phyloP scores from a whole-genome alignment of 2,329 filamentous ascomycete species.

The Zymoseptoria tritici region DNA sequence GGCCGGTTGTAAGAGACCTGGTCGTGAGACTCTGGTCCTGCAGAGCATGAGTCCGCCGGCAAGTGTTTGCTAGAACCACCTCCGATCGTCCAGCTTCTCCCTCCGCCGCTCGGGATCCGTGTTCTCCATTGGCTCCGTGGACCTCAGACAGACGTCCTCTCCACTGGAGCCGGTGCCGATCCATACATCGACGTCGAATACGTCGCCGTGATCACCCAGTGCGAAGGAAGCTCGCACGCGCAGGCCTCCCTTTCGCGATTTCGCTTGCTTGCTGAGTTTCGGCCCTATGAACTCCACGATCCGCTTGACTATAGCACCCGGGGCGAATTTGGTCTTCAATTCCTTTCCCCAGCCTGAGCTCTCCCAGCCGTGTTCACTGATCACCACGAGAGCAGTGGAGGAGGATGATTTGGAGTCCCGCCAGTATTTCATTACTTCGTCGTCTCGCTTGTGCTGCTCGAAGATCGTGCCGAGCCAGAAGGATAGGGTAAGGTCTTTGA shows the following conservation, averaged over 20 bases:
- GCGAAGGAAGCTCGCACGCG: conserved; percentile 41
- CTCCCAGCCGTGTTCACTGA: not conserved
- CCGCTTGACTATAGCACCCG: conserved; percentile 34
- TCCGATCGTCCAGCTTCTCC: conserved; percentile 36
- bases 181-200: conserved; percentile 41
- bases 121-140: conserved; percentile 39
- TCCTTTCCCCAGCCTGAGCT: conserved; percentile 34
- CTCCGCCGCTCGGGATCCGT: conserved; percentile 34
- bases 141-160: conserved; percentile 34
- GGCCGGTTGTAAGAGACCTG: too few relatives aligned
- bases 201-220: conserved; percentile 33
- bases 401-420: conserved; percentile 32
- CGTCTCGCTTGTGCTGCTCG: conserved; percentile 22
- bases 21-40: too few relatives aligned
- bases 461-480: conserved; percentile 38
- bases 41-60: too few relatives aligned
- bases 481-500: conserved; percentile 35
- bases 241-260: conserved; percentile 34
- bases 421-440: conserved; percentile 41
- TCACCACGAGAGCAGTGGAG: conserved; percentile 32
- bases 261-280: conserved; percentile 35
- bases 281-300: conserved; percentile 36
- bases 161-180: conserved; percentile 29
- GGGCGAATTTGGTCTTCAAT: conserved; percentile 34
- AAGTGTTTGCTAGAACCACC: conserved; percentile 35